phyloP scores from a whole-genome alignment of 1,139 yeast genomes.

The Pichia sp. region DNA sequence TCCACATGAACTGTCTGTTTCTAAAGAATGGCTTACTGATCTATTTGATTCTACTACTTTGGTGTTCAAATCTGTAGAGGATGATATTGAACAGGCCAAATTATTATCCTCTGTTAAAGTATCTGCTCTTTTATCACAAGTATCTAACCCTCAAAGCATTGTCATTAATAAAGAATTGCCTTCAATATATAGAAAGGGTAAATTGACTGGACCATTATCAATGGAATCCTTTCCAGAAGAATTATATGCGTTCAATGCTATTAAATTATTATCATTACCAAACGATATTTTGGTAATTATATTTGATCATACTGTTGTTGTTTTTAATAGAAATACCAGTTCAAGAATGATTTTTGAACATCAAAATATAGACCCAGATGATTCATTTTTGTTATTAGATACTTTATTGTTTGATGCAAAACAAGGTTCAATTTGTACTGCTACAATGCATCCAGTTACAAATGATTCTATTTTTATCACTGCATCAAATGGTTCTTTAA shows the following conservation, averaged over 20 bases:
- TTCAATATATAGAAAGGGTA: constrained; percentile 16
- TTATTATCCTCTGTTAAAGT: constrained; percentile 22
- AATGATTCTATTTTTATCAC: constrained; percentile 19
- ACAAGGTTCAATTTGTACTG: constrained; percentile 14
- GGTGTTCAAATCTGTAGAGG: constrained; percentile 22
- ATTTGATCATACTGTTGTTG: constrained; percentile 19
- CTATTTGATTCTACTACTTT: constrained; percentile 38
- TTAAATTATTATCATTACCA: constrained; percentile 28
- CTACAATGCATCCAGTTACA: constrained; percentile 19
- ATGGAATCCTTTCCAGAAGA: constrained; percentile 46
- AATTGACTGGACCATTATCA: constrained; percentile 42
- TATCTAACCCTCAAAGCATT: constrained; percentile 10
- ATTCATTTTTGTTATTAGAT: constrained; percentile 14
- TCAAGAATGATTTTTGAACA: constrained; percentile 23
- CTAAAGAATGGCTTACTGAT: constrained; percentile 31
- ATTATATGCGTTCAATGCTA: constrained; percentile 39
- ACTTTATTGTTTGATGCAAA: constrained; percentile 14
- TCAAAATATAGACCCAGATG: constrained; percentile 12
- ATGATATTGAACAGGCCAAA: constrained; percentile 10
- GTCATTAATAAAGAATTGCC: constrained; percentile 16
- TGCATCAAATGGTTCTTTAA: constrained; percentile 17
- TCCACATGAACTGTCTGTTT: constrained; percentile 37
- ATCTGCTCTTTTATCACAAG: constrained; percentile 19
- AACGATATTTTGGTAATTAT: constrained; percentile 23
- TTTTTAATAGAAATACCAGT: constrained; percentile 19